These are phyloP conservation scores for Pichia sp. DNA, from an alignment of 1,139 yeast species.

Conservation along the genomic window DNA sequence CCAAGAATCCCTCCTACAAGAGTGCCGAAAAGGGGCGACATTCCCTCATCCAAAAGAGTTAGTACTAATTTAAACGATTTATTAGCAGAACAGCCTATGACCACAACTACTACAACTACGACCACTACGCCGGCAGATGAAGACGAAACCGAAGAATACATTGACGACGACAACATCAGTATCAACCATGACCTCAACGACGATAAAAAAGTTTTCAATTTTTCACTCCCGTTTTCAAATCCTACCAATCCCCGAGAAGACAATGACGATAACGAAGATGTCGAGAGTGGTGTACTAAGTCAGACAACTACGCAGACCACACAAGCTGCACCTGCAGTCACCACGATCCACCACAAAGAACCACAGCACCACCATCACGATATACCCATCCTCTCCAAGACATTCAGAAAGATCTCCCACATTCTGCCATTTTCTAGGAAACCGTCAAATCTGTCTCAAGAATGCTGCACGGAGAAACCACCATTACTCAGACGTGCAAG, in stretches of 20 bases:
- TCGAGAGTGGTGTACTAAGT: too few relatives aligned
- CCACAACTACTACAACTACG: neutral
- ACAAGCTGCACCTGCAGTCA: too few relatives aligned
- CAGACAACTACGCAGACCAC: too few relatives aligned
- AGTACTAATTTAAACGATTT: neutral
- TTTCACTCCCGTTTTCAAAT: conserved; percentile 15
- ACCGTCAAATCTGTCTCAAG: too few relatives aligned
- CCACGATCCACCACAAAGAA: too few relatives aligned
- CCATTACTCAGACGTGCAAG: conserved; percentile 37
- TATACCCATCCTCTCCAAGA: neutral
- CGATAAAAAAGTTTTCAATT: conserved; percentile 13
- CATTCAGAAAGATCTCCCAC: conserved; percentile 2
- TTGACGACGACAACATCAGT: neutral
- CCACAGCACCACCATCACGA: neutral
- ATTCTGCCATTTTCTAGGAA: conserved; percentile 5
- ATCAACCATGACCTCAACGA: neutral
- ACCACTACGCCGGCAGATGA: too few relatives aligned
- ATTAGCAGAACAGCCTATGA: neutral
- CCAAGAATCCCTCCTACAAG: too few relatives aligned
- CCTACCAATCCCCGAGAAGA: conserved; percentile 14
- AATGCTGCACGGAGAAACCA: neutral
- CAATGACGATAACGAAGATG: conserved; percentile 7
- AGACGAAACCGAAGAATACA: too few relatives aligned
- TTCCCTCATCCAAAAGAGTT: neutral
- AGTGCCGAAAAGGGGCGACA: too few relatives aligned